phyloP scores from a whole-genome alignment of 352 stramenopile genomes.

The Aphanomyces cochlioides region DNA sequence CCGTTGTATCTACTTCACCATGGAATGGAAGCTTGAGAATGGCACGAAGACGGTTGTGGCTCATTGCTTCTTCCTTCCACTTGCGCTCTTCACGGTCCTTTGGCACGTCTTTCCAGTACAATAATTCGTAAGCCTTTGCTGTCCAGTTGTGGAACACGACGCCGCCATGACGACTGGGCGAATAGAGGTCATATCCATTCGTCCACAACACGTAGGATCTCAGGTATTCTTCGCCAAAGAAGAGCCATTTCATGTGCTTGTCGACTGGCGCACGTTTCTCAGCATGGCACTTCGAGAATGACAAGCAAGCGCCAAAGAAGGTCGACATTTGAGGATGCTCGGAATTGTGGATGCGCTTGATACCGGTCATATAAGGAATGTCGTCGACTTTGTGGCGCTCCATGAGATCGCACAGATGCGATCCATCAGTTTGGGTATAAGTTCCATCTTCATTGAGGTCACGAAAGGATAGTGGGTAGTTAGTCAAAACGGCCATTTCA shows the following conservation, averaged over 20 bases:
- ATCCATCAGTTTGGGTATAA: neutral
- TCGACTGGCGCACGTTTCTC: conserved; percentile 82
- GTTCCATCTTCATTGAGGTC: neutral
- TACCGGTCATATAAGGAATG: conserved; percentile 10
- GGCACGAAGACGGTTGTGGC: conserved; percentile 51
- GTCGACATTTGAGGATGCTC: conserved; percentile 24
- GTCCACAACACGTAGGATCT: conserved; percentile 61
- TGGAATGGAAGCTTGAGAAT: conserved; percentile 55
- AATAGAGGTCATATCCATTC: conserved; percentile 88
- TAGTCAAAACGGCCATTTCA: conserved; percentile 29
- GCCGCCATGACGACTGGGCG: conserved; percentile 55
- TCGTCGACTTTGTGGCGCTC: neutral
- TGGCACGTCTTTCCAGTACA: neutral
- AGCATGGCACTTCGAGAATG: conserved; percentile 81
- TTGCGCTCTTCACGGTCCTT: conserved; percentile 6
- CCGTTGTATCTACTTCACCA: conserved; percentile 50
- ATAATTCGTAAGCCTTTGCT: conserved; percentile 39
- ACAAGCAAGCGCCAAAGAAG: conserved; percentile 36
- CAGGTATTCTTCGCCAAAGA: conserved; percentile 84
- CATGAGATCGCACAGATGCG: conserved; percentile 15
- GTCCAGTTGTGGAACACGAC: conserved; percentile 79
- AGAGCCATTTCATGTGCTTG: conserved; percentile 67
- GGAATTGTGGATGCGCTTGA: conserved; percentile 19
- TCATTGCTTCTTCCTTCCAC: conserved; percentile 51
- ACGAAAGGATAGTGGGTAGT: conserved; percentile 7